Percentiles rank a stretch among this genome's conserved stretches.
These are phyloP conservation scores for Carex cristatella DNA, from an alignment of 176 grass and related monocot species.

Conservation along the genomic window DNA sequence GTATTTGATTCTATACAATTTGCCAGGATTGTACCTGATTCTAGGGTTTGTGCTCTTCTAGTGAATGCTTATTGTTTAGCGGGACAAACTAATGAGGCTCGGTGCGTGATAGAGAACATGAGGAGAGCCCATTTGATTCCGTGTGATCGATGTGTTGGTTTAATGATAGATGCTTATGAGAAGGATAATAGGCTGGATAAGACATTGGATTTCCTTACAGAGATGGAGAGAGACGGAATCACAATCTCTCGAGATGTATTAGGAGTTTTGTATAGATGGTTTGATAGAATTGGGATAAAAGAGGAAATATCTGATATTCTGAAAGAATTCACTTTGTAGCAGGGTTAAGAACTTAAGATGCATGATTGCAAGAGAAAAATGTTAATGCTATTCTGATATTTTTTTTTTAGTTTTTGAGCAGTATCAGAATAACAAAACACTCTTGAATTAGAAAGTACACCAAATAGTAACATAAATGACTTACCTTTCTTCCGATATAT, in stretches of 20 bases:
- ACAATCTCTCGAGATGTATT: constrained; percentile 47
- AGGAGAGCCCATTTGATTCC: constrained; percentile 33
- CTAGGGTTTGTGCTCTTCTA: constrained; percentile 56
- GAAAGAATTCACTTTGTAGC: constrained; percentile 18
- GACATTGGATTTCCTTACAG: constrained; percentile 61
- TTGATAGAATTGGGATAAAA: constrained; percentile 53
- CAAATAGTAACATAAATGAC: not conserved
- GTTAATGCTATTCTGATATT: not conserved
- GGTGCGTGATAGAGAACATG: constrained; percentile 61
- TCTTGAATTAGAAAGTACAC: not conserved
- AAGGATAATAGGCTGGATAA: constrained; percentile 40
- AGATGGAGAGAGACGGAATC: constrained; percentile 53
- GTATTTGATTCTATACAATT: constrained; percentile 66
- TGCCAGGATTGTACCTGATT: constrained; percentile 62
- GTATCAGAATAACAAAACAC: not conserved
- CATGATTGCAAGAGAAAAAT: not conserved
- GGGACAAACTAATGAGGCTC: constrained; percentile 24
- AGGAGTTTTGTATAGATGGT: constrained; percentile 54
- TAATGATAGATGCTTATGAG: constrained; percentile 53
- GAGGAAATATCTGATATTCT: constrained; percentile 59
- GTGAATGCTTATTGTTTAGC: constrained; percentile 75
- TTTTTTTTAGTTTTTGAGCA: not conserved
- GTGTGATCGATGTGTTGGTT: constrained; percentile 46
- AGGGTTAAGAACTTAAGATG: not conserved
- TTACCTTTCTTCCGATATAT: not conserved